phyloP scores from a whole-genome alignment of 148 eudicot species.

The Fagopyrum tataricum region DNA sequence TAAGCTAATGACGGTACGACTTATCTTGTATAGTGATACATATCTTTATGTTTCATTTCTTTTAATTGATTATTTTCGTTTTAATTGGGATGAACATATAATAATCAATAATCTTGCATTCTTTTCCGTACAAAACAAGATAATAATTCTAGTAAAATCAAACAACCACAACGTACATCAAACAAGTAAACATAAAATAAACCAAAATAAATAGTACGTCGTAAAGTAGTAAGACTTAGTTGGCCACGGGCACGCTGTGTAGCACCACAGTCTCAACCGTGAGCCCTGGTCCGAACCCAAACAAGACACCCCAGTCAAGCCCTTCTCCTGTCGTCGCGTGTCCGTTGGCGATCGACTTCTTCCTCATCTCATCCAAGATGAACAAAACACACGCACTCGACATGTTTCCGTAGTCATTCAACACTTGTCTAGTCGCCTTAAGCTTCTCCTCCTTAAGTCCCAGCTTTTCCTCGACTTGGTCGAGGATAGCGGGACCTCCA shows the following conservation, averaged over 20 bases:
- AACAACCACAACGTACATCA: not conserved
- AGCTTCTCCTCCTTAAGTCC: not conserved
- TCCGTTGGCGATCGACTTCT: conserved; percentile 1
- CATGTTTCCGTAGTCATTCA: conserved; percentile 11
- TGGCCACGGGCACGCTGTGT: conserved; percentile 6
- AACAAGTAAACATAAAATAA: not conserved
- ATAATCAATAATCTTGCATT: not conserved
- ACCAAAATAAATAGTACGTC: not conserved
- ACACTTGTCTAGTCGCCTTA: not conserved
- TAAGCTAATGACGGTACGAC: no score
- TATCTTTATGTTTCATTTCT: not conserved
- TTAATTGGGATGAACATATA: not conserved
- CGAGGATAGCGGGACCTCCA: conserved; percentile 9
- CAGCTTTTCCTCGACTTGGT: not conserved
- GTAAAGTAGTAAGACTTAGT: not conserved
- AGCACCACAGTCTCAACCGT: conserved; percentile 14
- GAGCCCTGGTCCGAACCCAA: conserved; percentile 11
- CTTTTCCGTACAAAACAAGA: not conserved
- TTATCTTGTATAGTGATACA: not conserved
- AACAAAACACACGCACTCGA: conserved; percentile 8
- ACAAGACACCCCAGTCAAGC: conserved; percentile 12
- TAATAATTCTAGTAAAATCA: not conserved
- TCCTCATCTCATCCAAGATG: conserved; percentile 12
- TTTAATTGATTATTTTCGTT: not conserved
- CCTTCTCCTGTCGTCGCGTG: not conserved